Percentiles rank a stretch among this genome's conserved stretches.
Evolutionary conservation across 306 rosid genomes (phyloP).

Genomic region (Adenanthera pavonina): DNA sequence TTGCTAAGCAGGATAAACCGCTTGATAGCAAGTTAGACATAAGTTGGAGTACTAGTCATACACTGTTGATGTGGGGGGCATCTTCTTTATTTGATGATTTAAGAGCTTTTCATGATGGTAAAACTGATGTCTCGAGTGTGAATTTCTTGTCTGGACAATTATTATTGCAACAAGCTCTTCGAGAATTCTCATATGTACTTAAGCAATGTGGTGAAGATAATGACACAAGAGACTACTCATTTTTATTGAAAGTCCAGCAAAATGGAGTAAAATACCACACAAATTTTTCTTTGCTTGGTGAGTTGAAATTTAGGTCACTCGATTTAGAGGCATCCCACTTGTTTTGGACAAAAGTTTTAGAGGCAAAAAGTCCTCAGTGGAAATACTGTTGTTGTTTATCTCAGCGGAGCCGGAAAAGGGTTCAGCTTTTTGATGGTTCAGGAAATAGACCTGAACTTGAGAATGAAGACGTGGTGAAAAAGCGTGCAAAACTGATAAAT

Average conservation of each 20-base stretch:
- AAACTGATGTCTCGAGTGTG: constrained; percentile 34
- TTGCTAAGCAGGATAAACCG: constrained; percentile 73
- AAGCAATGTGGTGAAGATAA: constrained; percentile 53
- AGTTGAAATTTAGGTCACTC: constrained; percentile 43
- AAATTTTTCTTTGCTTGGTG: constrained; percentile 57
- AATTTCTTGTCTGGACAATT: constrained; percentile 39
- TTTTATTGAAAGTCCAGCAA: constrained; percentile 63
- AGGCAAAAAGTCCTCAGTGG: constrained; percentile 74
- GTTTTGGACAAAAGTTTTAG: constrained; percentile 79
- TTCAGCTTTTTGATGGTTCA: constrained; percentile 48
- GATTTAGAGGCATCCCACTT: constrained; percentile 58
- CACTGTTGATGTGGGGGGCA: constrained; percentile 86
- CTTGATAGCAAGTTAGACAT: constrained; percentile 54
- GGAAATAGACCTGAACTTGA: constrained; percentile 44
- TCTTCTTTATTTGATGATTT: constrained; percentile 65
- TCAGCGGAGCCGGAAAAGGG: constrained; percentile 78
- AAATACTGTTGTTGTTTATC: constrained; percentile 60
- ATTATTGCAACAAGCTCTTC: constrained; percentile 52
- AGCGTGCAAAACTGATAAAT: constrained; percentile 62
- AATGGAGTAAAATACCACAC: constrained; percentile 60
- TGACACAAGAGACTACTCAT: constrained; percentile 46
- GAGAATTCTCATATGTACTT: constrained; percentile 62
- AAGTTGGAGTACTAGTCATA: constrained; percentile 56
- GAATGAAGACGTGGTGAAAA: constrained; percentile 55
- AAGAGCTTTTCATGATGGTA: constrained; percentile 57